Evolutionary conservation across 2,329 filamentous ascomycete species (phyloP).

Genomic region (Paecilomyces formosus): DNA sequence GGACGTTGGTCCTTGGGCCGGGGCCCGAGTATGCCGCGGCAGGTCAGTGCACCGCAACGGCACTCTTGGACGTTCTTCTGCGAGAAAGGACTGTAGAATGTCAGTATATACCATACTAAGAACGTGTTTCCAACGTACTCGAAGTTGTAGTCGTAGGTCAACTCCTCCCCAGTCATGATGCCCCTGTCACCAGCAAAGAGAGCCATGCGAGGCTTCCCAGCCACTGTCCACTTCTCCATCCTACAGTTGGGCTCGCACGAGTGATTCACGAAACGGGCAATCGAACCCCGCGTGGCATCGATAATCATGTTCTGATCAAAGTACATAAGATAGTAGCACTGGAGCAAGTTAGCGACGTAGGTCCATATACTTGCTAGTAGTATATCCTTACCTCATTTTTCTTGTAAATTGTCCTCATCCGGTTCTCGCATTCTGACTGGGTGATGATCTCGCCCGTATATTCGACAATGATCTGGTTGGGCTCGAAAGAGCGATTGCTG

Average conservation of each 20-base stretch:
- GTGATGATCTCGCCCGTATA: slow-evolving; percentile 98
- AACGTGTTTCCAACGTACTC: slow-evolving; percentile 40
- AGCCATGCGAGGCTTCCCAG: slow-evolving; percentile 89
- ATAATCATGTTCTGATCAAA: slow-evolving; percentile 99
- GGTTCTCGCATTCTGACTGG: slow-evolving; percentile 81
- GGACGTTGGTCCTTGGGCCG: slow-evolving; percentile 39
- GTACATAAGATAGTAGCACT: slow-evolving; percentile 98
- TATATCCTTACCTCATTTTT: slow-evolving; percentile 67
- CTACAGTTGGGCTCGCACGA: slow-evolving; percentile 93
- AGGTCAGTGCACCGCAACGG: slow-evolving; percentile 53
- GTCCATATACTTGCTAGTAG: background rate
- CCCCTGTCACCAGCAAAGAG: slow-evolving; percentile 85
- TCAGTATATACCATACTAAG: slow-evolving; percentile 6
- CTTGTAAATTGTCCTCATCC: slow-evolving; percentile 91
- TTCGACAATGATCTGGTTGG: slow-evolving; percentile 95
- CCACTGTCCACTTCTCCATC: slow-evolving; percentile 97
- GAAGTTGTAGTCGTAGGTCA: slow-evolving; percentile 88
- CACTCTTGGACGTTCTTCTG: slow-evolving; percentile 58
- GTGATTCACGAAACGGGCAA: slow-evolving; percentile 97
- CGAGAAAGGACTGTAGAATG: slow-evolving; percentile 43
- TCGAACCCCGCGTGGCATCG: slow-evolving; percentile 89
- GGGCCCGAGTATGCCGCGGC: slow-evolving; percentile 55
- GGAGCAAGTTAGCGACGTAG: slow-evolving; percentile 9
- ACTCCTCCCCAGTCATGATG: slow-evolving; percentile 89
- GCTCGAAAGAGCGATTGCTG: slow-evolving; percentile 76